Percentiles rank a stretch among this genome's conserved stretches.
Evolutionary conservation across 139 green algal genomes (phyloP).

Genomic region (Micractinium conductrix): DNA sequence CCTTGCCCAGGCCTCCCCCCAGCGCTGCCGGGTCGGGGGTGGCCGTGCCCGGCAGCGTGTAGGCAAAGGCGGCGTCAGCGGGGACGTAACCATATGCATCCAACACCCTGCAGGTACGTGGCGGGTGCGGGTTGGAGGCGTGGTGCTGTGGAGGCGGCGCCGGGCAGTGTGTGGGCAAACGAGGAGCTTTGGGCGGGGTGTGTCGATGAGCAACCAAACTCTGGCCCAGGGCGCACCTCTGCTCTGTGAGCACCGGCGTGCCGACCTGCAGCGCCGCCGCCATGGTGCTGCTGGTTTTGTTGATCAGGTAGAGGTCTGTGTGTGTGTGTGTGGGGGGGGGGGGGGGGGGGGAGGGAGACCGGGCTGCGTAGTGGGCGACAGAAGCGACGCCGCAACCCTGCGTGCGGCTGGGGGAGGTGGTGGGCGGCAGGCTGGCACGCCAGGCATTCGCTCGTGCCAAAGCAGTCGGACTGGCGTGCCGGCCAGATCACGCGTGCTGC

Average conservation of each 20-base stretch:
- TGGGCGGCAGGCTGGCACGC: too few species aligned
- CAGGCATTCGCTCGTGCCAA: too few species aligned
- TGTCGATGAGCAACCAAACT: not conserved
- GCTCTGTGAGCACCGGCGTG: not conserved
- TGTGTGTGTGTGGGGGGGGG: too few species aligned
- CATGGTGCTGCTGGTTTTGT: conserved; percentile 14
- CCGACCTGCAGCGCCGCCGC: not conserved
- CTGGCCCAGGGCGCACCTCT: not conserved
- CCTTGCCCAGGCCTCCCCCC: not conserved
- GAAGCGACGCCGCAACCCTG: too few species aligned
- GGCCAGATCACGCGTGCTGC: too few species aligned
- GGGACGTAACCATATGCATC: conserved; percentile 3
- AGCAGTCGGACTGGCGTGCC: too few species aligned
- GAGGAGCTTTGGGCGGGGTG: not conserved
- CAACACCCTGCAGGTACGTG: not conserved
- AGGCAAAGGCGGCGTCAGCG: not conserved
- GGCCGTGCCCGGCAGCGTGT: not conserved
- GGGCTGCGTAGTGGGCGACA: too few species aligned
- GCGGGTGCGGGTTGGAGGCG: too few species aligned
- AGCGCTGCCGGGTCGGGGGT: not conserved
- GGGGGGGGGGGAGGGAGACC: not conserved
- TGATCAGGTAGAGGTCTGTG: not conserved
- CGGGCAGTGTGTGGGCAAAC: too few species aligned
- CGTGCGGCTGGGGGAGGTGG: too few species aligned
- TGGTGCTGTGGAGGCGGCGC: too few species aligned